Conservation (phyloP, 176 grass and related monocot genomes). For the Musa acuminata region DNA sequence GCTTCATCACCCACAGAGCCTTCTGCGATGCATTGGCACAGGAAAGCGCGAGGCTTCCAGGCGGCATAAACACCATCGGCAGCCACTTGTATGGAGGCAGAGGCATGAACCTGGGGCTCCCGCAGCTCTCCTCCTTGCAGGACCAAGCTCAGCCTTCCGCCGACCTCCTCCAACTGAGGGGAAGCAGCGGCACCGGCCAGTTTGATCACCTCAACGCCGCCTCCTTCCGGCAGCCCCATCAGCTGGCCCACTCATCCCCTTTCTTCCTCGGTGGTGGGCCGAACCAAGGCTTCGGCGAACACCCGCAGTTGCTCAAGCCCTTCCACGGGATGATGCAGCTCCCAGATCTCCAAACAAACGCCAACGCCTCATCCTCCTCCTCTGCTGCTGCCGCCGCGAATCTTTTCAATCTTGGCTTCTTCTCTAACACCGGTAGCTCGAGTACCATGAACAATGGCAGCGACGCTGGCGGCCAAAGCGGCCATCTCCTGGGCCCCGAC, state of each 20-base stretch:
- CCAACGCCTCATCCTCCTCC: neutral
- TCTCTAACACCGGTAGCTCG: constrained; percentile 7
- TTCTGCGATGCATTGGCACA: constrained; percentile 95
- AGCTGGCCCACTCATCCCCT: constrained; percentile 17
- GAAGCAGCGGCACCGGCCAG: constrained; percentile 22
- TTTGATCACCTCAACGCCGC: constrained; percentile 44
- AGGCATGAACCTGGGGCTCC: constrained; percentile 48
- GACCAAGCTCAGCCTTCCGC: constrained; percentile 24
- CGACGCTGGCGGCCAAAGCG: neutral
- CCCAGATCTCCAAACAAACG: constrained; percentile 28
- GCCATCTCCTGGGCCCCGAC: neutral
- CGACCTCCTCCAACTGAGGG: constrained; percentile 34
- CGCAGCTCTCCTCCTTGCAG: constrained; percentile 36
- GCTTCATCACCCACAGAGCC: constrained; percentile 96
- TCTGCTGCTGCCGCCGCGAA: neutral
- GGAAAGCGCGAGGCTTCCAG: constrained; percentile 54
- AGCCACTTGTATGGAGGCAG: constrained; percentile 40
- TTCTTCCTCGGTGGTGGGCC: constrained; percentile 39
- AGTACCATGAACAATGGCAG: neutral
- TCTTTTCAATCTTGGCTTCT: constrained; percentile 17
- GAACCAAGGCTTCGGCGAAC: constrained; percentile 41
- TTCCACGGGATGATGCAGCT: constrained; percentile 80
- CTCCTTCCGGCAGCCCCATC: constrained; percentile 24
- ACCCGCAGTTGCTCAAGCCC: constrained; percentile 52
- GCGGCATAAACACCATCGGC: constrained; percentile 22